Conservation (phyloP, 139 green algal species). For the Chlorella vulgaris region DNA sequence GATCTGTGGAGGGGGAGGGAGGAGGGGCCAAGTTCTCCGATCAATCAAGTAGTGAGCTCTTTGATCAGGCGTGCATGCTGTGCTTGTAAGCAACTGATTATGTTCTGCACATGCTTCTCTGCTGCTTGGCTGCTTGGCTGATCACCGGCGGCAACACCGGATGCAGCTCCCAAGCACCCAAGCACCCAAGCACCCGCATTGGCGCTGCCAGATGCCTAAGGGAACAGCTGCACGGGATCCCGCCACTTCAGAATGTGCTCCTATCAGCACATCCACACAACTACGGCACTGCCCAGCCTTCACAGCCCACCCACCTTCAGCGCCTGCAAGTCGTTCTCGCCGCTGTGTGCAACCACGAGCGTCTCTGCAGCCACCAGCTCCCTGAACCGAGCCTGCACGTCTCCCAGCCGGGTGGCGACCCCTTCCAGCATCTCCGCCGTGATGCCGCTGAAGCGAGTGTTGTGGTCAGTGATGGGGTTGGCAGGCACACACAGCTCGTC, state of each 20-base stretch:
- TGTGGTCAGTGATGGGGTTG: slow-evolving; percentile 88
- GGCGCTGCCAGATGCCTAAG: too few relatives aligned
- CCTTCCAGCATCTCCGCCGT: slow-evolving; percentile 73
- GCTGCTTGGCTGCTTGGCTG: too few relatives aligned
- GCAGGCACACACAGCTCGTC: slow-evolving; percentile 85
- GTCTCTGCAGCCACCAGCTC: slow-evolving; percentile 21
- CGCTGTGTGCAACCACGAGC: slow-evolving; percentile 88
- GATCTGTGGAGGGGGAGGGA: slow-evolving; percentile 36
- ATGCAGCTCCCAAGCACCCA: too few relatives aligned
- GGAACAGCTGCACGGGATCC: too few relatives aligned
- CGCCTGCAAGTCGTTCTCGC: slow-evolving; percentile 91
- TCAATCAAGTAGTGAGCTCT: too few relatives aligned
- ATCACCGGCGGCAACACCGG: too few relatives aligned
- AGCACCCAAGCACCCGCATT: too few relatives aligned
- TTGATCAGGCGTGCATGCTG: too few relatives aligned
- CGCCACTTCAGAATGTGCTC: too few relatives aligned
- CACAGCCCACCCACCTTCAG: slow-evolving; percentile 6
- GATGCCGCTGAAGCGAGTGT: slow-evolving; percentile 84
- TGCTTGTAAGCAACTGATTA: too few relatives aligned
- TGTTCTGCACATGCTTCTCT: too few relatives aligned
- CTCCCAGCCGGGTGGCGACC: slow-evolving; percentile 66
- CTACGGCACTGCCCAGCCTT: background rate
- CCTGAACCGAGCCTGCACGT: slow-evolving; percentile 51
- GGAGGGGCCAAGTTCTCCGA: background rate
- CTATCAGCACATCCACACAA: too few relatives aligned